These are phyloP conservation scores for Trichoderma guizhouense DNA, from an alignment of 2,329 filamentous ascomycete species.

Conservation along the genomic window DNA sequence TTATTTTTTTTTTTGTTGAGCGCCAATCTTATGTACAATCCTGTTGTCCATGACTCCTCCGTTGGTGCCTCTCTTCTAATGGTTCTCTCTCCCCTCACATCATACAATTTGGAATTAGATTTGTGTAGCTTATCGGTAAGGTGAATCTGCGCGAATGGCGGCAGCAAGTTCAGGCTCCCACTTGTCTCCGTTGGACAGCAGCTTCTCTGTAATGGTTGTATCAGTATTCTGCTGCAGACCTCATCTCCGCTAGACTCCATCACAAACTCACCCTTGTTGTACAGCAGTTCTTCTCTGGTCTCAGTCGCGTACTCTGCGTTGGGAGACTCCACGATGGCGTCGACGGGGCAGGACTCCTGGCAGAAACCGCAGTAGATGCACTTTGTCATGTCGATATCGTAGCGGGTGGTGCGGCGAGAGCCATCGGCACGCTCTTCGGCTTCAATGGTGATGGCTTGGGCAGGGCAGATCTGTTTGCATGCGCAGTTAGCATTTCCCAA, in stretches of 20 bases:
- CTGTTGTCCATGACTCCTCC: background rate
- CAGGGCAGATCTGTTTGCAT: conserved; percentile 72
- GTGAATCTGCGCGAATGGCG: conserved; percentile 85
- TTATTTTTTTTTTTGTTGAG: conserved; percentile 3
- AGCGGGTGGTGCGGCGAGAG: conserved; percentile 89
- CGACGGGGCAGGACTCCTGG: conserved; percentile 97
- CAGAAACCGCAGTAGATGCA: conserved; percentile 99
- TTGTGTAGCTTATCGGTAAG: conserved; percentile 64
- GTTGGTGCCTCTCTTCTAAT: background rate
- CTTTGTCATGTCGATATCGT: conserved; percentile 99
- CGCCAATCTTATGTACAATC: conserved; percentile 20
- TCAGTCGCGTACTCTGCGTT: conserved; percentile 63
- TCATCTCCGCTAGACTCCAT: background rate
- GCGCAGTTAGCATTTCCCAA: background rate
- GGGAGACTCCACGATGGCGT: conserved; percentile 72
- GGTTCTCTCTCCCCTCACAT: background rate
- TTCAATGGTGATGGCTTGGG: conserved; percentile 98
- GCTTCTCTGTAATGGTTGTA: conserved; percentile 60
- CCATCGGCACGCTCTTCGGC: conserved; percentile 97
- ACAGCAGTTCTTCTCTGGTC: conserved; percentile 86
- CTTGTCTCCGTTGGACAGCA: conserved; percentile 85
- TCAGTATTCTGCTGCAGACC: background rate
- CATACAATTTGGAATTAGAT: conserved; percentile 16
- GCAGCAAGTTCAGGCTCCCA: conserved; percentile 98
- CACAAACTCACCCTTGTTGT: conserved; percentile 72